Percentiles rank a stretch among this genome's conserved stretches.
Evolutionary conservation across 192 early-diverging fungal species (phyloP).

Genomic region (Entomortierella lignicola): DNA sequence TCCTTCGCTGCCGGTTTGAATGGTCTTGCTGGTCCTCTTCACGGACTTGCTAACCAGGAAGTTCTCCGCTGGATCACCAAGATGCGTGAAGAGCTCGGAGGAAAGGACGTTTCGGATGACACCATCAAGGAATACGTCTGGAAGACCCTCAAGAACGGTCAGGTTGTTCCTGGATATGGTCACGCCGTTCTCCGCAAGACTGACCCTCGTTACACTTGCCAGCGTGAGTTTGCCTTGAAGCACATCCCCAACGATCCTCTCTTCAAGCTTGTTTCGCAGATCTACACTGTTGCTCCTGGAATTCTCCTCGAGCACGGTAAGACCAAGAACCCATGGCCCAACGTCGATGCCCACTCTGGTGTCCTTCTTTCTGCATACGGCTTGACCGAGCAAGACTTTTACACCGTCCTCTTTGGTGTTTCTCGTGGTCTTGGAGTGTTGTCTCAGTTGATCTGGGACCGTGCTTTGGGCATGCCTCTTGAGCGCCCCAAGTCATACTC

Average conservation of each 20-base stretch:
- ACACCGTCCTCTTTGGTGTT: conserved; percentile 99
- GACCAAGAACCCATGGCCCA: conserved; percentile 99
- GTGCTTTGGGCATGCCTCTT: conserved; percentile 94
- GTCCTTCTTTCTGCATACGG: conserved; percentile 97
- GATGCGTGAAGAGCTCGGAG: conserved; percentile 90
- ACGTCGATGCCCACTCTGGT: conserved; percentile 99
- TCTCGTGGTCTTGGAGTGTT: conserved; percentile 97
- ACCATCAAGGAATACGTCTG: conserved; percentile 97
- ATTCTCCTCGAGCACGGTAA: conserved; percentile 99
- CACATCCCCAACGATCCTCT: conserved; percentile 96
- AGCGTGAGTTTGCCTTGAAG: conserved; percentile 99
- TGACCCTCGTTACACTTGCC: conserved; percentile 96
- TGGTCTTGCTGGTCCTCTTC: conserved; percentile 98
- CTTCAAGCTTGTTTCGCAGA: conserved; percentile 95
- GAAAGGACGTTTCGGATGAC: conserved; percentile 86
- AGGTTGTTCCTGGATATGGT: conserved; percentile 98
- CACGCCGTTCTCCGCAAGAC: conserved; percentile 95
- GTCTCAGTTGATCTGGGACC: conserved; percentile 96
- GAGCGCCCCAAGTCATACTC: conserved; percentile 94
- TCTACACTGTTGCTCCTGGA: conserved; percentile 97
- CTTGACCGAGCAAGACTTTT: conserved; percentile 97
- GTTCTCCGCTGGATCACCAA: conserved; percentile 97
- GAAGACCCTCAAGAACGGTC: conserved; percentile 94
- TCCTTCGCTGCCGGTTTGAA: conserved; percentile 97
- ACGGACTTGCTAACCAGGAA: conserved; percentile 99